phyloP scores from a whole-genome alignment of 1,139 yeast species.

The Meyerozyma carpophila region DNA sequence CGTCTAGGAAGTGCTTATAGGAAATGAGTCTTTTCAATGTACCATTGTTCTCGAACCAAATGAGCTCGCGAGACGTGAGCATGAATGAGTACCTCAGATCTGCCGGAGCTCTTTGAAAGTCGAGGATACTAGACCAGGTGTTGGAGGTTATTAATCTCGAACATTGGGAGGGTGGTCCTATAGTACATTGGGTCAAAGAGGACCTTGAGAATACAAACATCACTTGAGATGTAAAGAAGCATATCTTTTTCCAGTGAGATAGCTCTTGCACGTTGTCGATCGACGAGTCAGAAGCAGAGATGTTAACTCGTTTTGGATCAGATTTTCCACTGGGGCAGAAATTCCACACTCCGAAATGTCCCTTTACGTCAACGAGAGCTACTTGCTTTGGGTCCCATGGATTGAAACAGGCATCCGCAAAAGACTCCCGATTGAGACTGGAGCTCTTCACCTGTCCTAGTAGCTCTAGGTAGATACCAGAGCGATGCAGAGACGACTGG shows the following conservation, averaged over 20 bases:
- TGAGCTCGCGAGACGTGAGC: conserved; percentile 58
- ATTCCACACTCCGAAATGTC: conserved; percentile 44
- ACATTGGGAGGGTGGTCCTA: conserved; percentile 14
- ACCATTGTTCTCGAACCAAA: conserved; percentile 34
- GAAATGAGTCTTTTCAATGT: conserved; percentile 42
- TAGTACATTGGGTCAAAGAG: conserved; percentile 28
- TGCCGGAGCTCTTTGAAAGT: conserved; percentile 23
- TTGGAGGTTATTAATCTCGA: conserved; percentile 43
- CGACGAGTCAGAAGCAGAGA: conserved; percentile 9
- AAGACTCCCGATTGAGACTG: conserved; percentile 23
- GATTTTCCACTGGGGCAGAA: conserved; percentile 11
- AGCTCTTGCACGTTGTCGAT: conserved; percentile 44
- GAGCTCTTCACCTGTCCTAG: conserved; percentile 4
- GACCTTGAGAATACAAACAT: conserved; percentile 44
- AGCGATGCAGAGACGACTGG: not conserved
- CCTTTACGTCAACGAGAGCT: conserved; percentile 46
- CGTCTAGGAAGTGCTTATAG: conserved; percentile 64
- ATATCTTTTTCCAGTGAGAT: conserved; percentile 46
- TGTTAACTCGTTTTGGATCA: conserved; percentile 9
- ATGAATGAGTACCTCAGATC: conserved; percentile 30
- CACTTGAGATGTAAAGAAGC: conserved; percentile 39
- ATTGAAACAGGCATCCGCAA: conserved; percentile 44
- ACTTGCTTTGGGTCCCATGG: conserved; percentile 34
- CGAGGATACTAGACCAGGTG: conserved; percentile 54
- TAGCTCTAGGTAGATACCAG: not conserved